Percentiles rank a stretch among this genome's conserved stretches.
phyloP scores from a whole-genome alignment of 768 basidiomycete species.

The Mycena alexandri region DNA sequence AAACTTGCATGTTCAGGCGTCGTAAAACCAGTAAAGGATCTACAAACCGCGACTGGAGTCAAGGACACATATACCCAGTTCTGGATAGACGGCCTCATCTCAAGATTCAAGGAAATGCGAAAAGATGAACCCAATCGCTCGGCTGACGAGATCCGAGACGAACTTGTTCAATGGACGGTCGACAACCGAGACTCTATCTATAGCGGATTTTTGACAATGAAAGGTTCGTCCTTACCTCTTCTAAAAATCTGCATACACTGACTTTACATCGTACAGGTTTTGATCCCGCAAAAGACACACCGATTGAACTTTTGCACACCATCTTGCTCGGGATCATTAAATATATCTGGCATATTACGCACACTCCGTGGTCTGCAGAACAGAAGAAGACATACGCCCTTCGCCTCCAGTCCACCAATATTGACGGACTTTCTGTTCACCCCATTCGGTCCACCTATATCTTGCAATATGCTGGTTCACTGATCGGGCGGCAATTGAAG shows the following conservation, averaged over 20 bases:
- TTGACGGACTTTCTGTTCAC: constrained; percentile 46
- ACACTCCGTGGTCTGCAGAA: constrained; percentile 26
- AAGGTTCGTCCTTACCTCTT: background rate
- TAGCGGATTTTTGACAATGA: constrained; percentile 2
- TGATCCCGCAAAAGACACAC: constrained; percentile 21
- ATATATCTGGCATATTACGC: constrained; percentile 51
- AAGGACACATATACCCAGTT: constrained; percentile 21
- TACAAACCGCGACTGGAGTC: background rate
- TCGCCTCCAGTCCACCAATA: constrained; percentile 42
- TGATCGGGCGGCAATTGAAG: constrained; percentile 38
- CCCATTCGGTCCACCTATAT: constrained; percentile 56
- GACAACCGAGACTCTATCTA: constrained; percentile 2
- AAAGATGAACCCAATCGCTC: background rate
- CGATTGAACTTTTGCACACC: constrained; percentile 21
- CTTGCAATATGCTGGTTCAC: constrained; percentile 55
- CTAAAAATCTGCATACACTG: no score
- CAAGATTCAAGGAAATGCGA: background rate
- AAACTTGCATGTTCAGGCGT: background rate
- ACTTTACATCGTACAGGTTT: background rate
- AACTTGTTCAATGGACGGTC: constrained; percentile 12
- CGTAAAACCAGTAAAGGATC: background rate
- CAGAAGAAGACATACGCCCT: constrained; percentile 3
- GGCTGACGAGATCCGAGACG: background rate
- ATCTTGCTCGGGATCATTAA: constrained; percentile 47
- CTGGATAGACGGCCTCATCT: constrained; percentile 21